Evolutionary conservation across 495 filamentous ascomycete genomes (phyloP).

Genomic region (Glutinoglossum americanum): DNA sequence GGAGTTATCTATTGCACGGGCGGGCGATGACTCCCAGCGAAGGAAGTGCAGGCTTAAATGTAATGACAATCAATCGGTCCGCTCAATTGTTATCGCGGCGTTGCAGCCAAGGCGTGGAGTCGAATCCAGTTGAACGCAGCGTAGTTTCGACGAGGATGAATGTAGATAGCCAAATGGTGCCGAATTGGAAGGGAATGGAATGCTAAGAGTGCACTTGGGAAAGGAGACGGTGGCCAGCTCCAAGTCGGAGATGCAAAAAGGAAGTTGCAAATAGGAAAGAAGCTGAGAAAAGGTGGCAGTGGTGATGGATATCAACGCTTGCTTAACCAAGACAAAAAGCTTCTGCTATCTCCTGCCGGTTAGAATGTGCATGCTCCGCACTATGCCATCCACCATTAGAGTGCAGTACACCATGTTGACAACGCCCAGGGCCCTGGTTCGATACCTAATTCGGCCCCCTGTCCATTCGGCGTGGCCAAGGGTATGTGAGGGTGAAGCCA

Average conservation of each 20-base stretch:
- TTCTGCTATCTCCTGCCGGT: slow-evolving; percentile 3
- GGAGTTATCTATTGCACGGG: neutral
- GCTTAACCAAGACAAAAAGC: neutral
- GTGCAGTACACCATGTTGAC: neutral
- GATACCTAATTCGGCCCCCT: slow-evolving; percentile 1
- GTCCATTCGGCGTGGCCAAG: neutral
- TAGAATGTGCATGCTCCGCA: slow-evolving; percentile 1
- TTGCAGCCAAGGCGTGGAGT: neutral
- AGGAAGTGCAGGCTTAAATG: neutral
- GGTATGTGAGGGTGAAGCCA: neutral
- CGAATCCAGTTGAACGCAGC: neutral
- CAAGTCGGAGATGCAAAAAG: slow-evolving; percentile 1
- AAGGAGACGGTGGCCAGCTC: neutral
- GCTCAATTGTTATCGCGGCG: neutral
- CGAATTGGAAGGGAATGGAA: slow-evolving; percentile 1
- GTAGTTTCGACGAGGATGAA: neutral
- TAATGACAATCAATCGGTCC: neutral
- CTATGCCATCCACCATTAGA: neutral
- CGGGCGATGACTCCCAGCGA: neutral
- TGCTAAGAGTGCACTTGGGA: neutral
- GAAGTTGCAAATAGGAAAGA: neutral
- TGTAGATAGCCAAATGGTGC: neutral
- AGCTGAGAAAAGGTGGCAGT: neutral
- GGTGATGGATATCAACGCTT: slow-evolving; percentile 1
- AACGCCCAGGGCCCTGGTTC: neutral